Conservation (phyloP, 129 eudicot genomes). For the Smallanthus sonchifolius region DNA sequence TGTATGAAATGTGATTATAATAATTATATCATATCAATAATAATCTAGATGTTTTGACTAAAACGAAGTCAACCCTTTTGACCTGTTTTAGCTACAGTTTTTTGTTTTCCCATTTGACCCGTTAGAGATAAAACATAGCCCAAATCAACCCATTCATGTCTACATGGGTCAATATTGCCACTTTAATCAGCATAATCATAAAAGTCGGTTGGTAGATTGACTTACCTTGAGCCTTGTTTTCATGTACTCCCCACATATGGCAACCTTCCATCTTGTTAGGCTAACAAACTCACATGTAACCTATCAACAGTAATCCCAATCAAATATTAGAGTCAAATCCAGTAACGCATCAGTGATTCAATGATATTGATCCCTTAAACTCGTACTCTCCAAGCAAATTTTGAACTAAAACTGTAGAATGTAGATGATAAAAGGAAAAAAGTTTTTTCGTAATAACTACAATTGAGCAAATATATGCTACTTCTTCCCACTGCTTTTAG, state of each 20-base stretch:
- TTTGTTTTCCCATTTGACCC: background rate
- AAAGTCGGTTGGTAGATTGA: background rate
- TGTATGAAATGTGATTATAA: background rate
- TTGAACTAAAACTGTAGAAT: background rate
- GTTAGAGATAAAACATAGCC: background rate
- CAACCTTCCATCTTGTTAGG: conserved; percentile 82
- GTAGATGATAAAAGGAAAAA: background rate
- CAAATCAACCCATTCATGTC: background rate
- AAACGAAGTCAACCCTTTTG: background rate
- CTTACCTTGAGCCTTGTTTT: conserved; percentile 80
- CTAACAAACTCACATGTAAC: conserved; percentile 77
- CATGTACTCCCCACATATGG: conserved; percentile 96
- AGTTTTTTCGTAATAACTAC: background rate
- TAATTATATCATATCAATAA: background rate
- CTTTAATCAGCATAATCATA: background rate
- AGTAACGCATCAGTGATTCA: conserved; percentile 3
- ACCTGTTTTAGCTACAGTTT: background rate
- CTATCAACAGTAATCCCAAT: conserved; percentile 32
- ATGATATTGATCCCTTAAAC: background rate
- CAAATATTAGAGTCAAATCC: background rate
- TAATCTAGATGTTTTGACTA: background rate
- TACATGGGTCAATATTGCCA: background rate
- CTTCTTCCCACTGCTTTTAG: background rate
- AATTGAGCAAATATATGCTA: background rate
- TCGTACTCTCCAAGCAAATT: background rate